Evolutionary conservation across 2,329 filamentous ascomycete species (phyloP).

Genomic region (Huntiella moniliformis): DNA sequence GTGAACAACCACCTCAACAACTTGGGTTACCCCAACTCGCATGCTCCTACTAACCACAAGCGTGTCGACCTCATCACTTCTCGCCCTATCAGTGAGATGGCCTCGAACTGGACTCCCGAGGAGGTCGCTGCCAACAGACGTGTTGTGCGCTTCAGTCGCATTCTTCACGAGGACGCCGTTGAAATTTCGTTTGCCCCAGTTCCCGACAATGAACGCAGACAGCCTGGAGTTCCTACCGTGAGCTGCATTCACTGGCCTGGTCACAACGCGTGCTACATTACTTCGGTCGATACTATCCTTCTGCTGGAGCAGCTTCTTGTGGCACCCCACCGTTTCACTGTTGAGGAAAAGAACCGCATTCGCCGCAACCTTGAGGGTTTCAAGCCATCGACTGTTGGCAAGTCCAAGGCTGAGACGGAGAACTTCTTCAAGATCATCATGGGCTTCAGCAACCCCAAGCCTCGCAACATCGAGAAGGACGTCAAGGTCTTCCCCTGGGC

Average conservation of each 20-base stretch:
- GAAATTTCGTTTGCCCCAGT: slow-evolving; percentile 64
- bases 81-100: slow-evolving; percentile 73
- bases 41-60: slow-evolving; percentile 32
- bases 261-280: slow-evolving; percentile 78
- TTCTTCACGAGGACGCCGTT: slow-evolving; percentile 65
- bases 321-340: slow-evolving; percentile 57
- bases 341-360: slow-evolving; percentile 97
- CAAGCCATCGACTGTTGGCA: slow-evolving; percentile 80
- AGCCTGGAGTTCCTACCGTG: slow-evolving; percentile 74
- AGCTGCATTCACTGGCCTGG: slow-evolving; percentile 97
- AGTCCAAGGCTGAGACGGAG: slow-evolving; percentile 78
- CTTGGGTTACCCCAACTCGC: slow-evolving; percentile 36
- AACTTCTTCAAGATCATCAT: slow-evolving; percentile 99
- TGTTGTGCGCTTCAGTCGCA: slow-evolving; percentile 74
- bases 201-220: slow-evolving; percentile 52
- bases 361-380: slow-evolving; percentile 90
- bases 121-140: slow-evolving; percentile 64
- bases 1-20: slow-evolving; percentile 42
- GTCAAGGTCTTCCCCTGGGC: slow-evolving; percentile 98
- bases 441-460: slow-evolving; percentile 88
- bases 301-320: slow-evolving; percentile 83
- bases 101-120: slow-evolving; percentile 61
- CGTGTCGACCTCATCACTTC: slow-evolving; percentile 75
- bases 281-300: slow-evolving; percentile 90
- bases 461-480: slow-evolving; percentile 95